Evolutionary conservation across 2,329 filamentous ascomycete genomes (phyloP).

Genomic region (Ophiocordyceps polyrhachis-furcata): DNA sequence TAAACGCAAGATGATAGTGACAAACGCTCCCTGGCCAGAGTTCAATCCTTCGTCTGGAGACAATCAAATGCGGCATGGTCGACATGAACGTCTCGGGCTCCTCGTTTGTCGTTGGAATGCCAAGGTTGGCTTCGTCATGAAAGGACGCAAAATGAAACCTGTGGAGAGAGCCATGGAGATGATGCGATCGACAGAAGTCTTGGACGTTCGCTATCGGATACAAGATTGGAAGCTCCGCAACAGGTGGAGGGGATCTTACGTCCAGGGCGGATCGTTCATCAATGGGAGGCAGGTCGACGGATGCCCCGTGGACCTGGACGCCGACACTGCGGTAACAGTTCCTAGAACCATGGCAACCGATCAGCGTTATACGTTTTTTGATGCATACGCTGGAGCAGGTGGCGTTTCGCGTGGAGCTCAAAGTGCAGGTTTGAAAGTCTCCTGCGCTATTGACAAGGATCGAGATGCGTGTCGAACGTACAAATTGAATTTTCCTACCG

Average conservation of each 20-base stretch:
- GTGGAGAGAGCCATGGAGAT: slow-evolving; percentile 19
- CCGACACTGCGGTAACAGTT: background rate
- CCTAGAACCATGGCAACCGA: background rate
- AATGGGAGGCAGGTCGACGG: background rate
- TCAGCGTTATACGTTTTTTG: slow-evolving; percentile 47
- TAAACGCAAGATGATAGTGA: slow-evolving; percentile 27
- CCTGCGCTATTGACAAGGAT: slow-evolving; percentile 47
- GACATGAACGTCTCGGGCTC: slow-evolving; percentile 7
- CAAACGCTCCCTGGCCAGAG: slow-evolving; percentile 31
- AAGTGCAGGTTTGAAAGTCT: slow-evolving; percentile 35
- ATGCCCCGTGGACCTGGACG: background rate
- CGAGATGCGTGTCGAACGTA: slow-evolving; percentile 38
- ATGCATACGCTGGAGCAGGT: slow-evolving; percentile 56
- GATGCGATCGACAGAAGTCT: slow-evolving; percentile 13
- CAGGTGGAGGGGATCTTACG: slow-evolving; percentile 12
- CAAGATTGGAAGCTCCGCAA: slow-evolving; percentile 6
- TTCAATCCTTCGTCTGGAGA: slow-evolving; percentile 4
- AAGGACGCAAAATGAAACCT: slow-evolving; percentile 7
- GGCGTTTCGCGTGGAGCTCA: slow-evolving; percentile 49
- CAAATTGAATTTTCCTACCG: slow-evolving; percentile 33
- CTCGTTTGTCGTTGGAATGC: slow-evolving; percentile 35
- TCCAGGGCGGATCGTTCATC: slow-evolving; percentile 14
- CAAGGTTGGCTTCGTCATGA: slow-evolving; percentile 8
- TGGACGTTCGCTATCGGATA: slow-evolving; percentile 10
- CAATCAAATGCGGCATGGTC: background rate